Evolutionary conservation across 371 early-diverging fungal genomes (phyloP).

Genomic region (Gilbertella persicaria): DNA sequence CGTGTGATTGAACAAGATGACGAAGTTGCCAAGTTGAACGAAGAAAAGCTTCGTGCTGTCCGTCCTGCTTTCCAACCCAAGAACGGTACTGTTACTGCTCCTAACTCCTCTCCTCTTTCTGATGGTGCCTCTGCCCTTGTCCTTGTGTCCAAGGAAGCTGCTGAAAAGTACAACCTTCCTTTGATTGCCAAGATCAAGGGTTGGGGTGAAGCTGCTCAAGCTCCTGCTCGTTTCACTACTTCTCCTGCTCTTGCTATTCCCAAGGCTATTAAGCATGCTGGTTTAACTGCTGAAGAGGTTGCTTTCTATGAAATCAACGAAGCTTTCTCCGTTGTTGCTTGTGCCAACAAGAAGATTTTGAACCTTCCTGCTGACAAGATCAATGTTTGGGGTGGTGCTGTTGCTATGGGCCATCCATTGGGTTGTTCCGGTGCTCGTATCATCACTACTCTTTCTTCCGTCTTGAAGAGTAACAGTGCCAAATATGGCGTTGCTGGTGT

Average conservation of each 20-base stretch:
- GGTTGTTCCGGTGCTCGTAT: conserved; percentile 97
- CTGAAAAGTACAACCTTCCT: conserved; percentile 72
- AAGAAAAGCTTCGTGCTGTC: conserved; percentile 81
- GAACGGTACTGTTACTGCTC: conserved; percentile 94
- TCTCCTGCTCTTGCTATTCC: conserved; percentile 93
- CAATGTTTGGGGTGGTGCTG: conserved; percentile 96
- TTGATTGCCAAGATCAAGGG: conserved; percentile 76
- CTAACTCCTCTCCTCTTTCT: conserved; percentile 91
- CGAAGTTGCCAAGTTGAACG: conserved; percentile 70
- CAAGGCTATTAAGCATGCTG: conserved; percentile 87
- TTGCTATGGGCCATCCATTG: conserved; percentile 97
- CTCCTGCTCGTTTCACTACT: conserved; percentile 89
- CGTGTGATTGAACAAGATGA: conserved; percentile 81
- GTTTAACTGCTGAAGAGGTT: conserved; percentile 65
- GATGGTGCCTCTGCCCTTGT: conserved; percentile 97
- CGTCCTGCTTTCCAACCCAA: conserved; percentile 88
- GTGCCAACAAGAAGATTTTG: conserved; percentile 87
- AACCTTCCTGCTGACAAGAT: conserved; percentile 74
- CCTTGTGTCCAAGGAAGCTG: conserved; percentile 77
- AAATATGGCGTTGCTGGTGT: conserved; percentile 91
- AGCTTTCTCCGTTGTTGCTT: conserved; percentile 95
- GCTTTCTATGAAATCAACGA: conserved; percentile 96
- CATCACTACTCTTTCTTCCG: conserved; percentile 79
- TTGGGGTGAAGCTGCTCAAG: conserved; percentile 78
- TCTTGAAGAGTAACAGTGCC: conserved; percentile 69